phyloP scores from a whole-genome alignment of 2,329 filamentous ascomycete species.

The Phoma sp. region DNA sequence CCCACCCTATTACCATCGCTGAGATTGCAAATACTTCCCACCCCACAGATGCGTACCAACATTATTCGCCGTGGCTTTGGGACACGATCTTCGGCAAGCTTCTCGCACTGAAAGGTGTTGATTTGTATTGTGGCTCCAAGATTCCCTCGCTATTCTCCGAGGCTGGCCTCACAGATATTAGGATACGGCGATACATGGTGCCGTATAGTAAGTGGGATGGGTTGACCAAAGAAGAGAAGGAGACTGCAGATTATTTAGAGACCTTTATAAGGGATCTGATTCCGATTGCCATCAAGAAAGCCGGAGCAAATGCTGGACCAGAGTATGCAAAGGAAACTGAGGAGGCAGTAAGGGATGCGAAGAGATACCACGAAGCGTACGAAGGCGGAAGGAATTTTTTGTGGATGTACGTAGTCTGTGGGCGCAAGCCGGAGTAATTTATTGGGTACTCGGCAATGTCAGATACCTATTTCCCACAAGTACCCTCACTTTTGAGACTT shows the following conservation, averaged over 20 bases:
- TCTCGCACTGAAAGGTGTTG: slow-evolving; percentile 2
- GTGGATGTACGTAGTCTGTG: slow-evolving; percentile 18
- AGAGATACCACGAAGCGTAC: background rate
- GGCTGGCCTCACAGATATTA: slow-evolving; percentile 8
- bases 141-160: slow-evolving; percentile 1
- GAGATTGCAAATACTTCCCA: background rate
- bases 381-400: slow-evolving; percentile 1
- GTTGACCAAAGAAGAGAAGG: slow-evolving; percentile 4
- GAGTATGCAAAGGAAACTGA: background rate
- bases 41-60: background rate
- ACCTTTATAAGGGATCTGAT: background rate
- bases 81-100: background rate
- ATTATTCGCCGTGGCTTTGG: background rate
- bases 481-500: no score
- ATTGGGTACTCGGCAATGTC: background rate
- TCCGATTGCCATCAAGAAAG: background rate
- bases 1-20: background rate
- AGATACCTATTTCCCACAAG: no score
- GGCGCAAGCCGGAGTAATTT: background rate
- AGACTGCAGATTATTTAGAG: background rate
- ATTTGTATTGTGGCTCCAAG: slow-evolving; percentile 1
- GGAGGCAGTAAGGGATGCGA: background rate
- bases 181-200: slow-evolving; percentile 8
- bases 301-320: background rate
- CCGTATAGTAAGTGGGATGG: slow-evolving; percentile 5